phyloP scores from a whole-genome alignment of 73 alveolate species.

The Paramecium bursaria region DNA sequence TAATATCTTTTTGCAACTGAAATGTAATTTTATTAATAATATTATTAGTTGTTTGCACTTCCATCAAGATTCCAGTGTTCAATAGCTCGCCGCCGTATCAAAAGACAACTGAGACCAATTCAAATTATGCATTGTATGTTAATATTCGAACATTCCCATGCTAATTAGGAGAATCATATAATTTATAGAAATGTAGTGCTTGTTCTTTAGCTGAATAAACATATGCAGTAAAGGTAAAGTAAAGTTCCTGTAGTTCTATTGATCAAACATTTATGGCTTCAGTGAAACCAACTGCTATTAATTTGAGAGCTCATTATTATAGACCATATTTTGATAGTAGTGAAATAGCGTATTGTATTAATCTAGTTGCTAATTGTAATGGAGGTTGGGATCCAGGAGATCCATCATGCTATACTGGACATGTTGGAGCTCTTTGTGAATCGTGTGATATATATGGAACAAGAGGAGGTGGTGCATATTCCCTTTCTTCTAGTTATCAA shows the following conservation, averaged over 20 bases:
- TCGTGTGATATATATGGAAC: slow-evolving; percentile 49
- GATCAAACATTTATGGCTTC: slow-evolving; percentile 29
- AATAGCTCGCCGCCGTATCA: neutral
- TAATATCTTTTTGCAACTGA: slow-evolving; percentile 4
- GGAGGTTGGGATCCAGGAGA: slow-evolving; percentile 60
- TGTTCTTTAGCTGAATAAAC: slow-evolving; percentile 36
- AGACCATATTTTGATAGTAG: slow-evolving; percentile 31
- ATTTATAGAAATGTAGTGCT: slow-evolving; percentile 40
- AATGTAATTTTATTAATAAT: slow-evolving; percentile 6
- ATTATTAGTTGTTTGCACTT: slow-evolving; percentile 9
- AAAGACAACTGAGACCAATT: neutral
- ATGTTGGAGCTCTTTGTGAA: slow-evolving; percentile 58
- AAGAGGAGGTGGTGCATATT: neutral
- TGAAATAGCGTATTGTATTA: slow-evolving; percentile 2
- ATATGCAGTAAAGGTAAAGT: slow-evolving; percentile 10
- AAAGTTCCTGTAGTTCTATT: slow-evolving; percentile 6
- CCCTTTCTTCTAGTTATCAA: slow-evolving; percentile 26
- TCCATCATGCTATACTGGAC: slow-evolving; percentile 56
- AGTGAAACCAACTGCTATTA: slow-evolving; percentile 28
- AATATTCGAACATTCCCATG: slow-evolving; percentile 41
- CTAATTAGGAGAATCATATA: slow-evolving; percentile 42
- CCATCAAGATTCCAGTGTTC: slow-evolving; percentile 32
- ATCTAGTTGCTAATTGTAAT: slow-evolving; percentile 31
- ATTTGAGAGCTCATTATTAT: slow-evolving; percentile 8
- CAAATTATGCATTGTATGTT: slow-evolving; percentile 47